Base-by-base conservation (phyloP, 2,329 filamentous ascomycete genomes). In the Beauveria sp. region DNA sequence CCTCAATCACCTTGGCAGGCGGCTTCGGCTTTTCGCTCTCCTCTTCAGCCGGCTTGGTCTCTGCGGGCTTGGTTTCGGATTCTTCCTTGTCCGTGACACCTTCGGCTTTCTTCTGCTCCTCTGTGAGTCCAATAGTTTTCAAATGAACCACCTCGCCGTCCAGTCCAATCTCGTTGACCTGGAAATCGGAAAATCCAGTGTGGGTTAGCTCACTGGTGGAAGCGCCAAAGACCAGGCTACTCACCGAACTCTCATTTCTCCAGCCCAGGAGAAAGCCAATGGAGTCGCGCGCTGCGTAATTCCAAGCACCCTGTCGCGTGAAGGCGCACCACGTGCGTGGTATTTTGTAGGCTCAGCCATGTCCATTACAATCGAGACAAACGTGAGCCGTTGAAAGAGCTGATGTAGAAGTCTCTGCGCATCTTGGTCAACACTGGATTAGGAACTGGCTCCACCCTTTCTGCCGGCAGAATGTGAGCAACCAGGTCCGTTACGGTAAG, bases 141-240 rank as follows among this genome's bases (percentile, higher is more conserved):
- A 97, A 78, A 73, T 93, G 91, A 58, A 95, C 73, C 16, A 96
- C 90, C 60, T 86, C 76, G 18, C 92, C 92, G 69, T 88, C 84
- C 34, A 87, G 86, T 22, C 83, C 78, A 65, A 97, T 93, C 74
- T 97, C 93, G 70, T 96, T 93, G 68, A 97, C 93, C 67, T 95
- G 80, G 69, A 97, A 97, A 73, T 97, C 93, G 4, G 92, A 93
- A 74, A 93, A 97, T 66, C 91, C 85, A 55, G 8, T 18, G 8
- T 6, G 6, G 14, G 55, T 71, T 43, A 70, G 67, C 12, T 38
- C 9, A 20, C 54, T 0, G 5, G 5, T 12, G 20, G 52, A 57
- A 34, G 42, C 54, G 20, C 24, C 24, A 42, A 34, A 45, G 40
- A 1, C 16, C 2, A 14, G 43, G 18, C 26, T 45, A 56, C 69